A percentile compares a stretch with the other conserved stretches of the same genome.
phyloP scores from a whole-genome alignment of 306 rosid species.

The Arachis stenosperma region DNA sequence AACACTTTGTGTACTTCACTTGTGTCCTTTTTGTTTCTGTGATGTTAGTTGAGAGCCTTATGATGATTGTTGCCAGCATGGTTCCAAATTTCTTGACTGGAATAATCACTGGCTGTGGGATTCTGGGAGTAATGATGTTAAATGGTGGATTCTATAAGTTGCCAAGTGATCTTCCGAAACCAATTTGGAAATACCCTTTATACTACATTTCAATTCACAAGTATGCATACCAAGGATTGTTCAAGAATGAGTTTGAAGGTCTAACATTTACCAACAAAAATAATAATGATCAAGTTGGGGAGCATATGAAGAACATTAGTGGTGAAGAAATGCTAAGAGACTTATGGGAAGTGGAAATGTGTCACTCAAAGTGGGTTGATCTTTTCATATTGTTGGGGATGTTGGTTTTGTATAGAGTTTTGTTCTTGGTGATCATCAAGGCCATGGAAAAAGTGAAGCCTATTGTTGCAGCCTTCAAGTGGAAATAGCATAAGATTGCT shows the following conservation, averaged over 20 bases:
- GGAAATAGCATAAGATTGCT: background rate
- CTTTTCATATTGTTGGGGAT: conserved; percentile 49
- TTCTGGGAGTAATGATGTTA: conserved; percentile 61
- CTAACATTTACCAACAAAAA: too few relatives aligned
- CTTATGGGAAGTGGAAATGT: conserved; percentile 40
- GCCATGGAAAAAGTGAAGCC: conserved; percentile 45
- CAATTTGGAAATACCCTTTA: conserved; percentile 52
- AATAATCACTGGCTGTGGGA: conserved; percentile 60
- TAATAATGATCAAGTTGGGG: conserved; percentile 28
- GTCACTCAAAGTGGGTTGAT: conserved; percentile 60
- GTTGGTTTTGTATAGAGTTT: conserved; percentile 47
- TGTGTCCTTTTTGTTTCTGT: conserved; percentile 36
- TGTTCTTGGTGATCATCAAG: conserved; percentile 51
- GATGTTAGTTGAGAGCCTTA: conserved; percentile 66
- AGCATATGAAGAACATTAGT: background rate
- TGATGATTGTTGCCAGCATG: conserved; percentile 69
- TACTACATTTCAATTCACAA: conserved; percentile 55
- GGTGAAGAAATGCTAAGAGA: conserved; percentile 50
- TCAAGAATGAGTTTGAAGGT: conserved; percentile 70
- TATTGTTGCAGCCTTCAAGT: conserved; percentile 1
- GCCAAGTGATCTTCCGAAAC: conserved; percentile 59
- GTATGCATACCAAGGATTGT: conserved; percentile 68
- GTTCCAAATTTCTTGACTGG: conserved; percentile 72
- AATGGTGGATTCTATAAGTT: conserved; percentile 60
- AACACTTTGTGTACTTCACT: conserved; percentile 46